Evolutionary conservation across 257 asterid species (phyloP).

Genomic region (Nicotiana sylvestris): DNA sequence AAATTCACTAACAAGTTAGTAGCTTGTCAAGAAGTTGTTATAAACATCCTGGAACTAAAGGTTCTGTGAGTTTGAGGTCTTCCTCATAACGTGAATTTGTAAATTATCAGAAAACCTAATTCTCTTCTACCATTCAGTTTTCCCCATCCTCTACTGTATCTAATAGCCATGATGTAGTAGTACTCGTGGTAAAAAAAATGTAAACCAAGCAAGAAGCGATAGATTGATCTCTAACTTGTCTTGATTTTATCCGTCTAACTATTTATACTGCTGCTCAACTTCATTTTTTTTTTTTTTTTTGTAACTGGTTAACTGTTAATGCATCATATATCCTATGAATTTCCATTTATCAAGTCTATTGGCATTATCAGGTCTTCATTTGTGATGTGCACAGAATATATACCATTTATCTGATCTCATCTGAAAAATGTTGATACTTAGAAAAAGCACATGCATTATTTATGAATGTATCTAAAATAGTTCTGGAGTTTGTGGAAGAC

Average conservation of each 20-base stretch:
- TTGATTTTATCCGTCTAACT: not conserved
- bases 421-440: not conserved
- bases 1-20: conserved; percentile 1
- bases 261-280: not conserved
- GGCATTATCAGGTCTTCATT: not conserved
- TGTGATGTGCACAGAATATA: not conserved
- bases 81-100: not conserved
- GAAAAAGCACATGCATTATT: not conserved
- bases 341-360: not conserved
- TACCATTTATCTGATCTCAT: not conserved
- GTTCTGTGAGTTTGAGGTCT: not conserved
- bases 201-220: not conserved
- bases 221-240: not conserved
- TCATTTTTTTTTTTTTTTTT: not conserved
- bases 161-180: not conserved
- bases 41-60: not conserved
- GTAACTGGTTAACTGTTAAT: not conserved
- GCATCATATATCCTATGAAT: not conserved
- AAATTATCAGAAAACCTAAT: not conserved
- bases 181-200: not conserved
- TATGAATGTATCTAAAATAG: not conserved
- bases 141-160: not conserved
- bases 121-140: not conserved
- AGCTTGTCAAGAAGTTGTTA: not conserved
- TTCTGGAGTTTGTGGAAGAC: not conserved